A percentile compares a stretch with the other conserved stretches of the same genome.
Evolutionary conservation across 2,329 filamentous ascomycete genomes (phyloP).

Genomic region (Arthrobotrys conoides): DNA sequence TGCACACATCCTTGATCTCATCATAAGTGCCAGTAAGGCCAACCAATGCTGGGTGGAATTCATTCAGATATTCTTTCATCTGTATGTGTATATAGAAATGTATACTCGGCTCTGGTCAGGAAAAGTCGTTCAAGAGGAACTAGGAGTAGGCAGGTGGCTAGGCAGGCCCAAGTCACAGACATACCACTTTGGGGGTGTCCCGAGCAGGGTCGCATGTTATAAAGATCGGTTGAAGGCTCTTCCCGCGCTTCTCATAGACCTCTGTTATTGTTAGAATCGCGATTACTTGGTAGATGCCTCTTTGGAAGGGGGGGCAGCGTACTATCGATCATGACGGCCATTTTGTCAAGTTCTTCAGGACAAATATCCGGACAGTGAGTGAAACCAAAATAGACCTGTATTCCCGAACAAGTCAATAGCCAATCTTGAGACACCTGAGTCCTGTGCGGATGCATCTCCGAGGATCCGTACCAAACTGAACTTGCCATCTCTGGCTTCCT

Average conservation of each 20-base stretch:
- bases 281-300: neutral
- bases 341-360: slow-evolving; percentile 98
- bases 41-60: slow-evolving; percentile 89
- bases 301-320: slow-evolving; percentile 24
- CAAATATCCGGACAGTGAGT: slow-evolving; percentile 98
- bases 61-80: slow-evolving; percentile 84
- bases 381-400: slow-evolving; percentile 96
- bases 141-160: neutral
- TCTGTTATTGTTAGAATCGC: slow-evolving; percentile 49
- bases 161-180: slow-evolving; percentile 19
- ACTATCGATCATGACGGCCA: slow-evolving; percentile 91
- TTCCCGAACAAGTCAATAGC: slow-evolving; percentile 19
- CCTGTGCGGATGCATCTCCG: neutral
- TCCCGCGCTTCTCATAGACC: slow-evolving; percentile 63
- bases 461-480: slow-evolving; percentile 75
- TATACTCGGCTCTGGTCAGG: neutral
- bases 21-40: slow-evolving; percentile 95
- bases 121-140: neutral
- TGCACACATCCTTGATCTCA: slow-evolving; percentile 93
- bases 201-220: slow-evolving; percentile 95
- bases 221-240: slow-evolving; percentile 80
- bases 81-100: too few relatives aligned
- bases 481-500: slow-evolving; percentile 83
- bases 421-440: neutral
- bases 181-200: slow-evolving; percentile 82